Percentiles rank a stretch among this genome's conserved stretches.
Conservation (phyloP, 2,329 filamentous ascomycete species). For the Biscogniauxia marginata region DNA sequence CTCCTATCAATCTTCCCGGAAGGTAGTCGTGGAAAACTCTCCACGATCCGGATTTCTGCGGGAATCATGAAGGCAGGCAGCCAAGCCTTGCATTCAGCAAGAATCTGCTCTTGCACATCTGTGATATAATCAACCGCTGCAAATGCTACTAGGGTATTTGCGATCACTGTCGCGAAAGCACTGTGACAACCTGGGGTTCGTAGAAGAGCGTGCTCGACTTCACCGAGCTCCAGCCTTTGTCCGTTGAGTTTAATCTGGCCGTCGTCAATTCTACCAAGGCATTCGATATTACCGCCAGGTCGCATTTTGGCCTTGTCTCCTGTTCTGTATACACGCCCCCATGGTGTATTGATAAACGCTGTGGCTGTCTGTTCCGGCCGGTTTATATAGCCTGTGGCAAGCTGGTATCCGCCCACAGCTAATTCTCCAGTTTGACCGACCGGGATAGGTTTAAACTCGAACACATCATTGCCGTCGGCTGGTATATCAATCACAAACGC, state of each 20-base stretch:
- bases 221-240: slow-evolving; percentile 78
- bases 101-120: slow-evolving; percentile 44
- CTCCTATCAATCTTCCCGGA: slow-evolving; percentile 83
- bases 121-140: slow-evolving; percentile 53
- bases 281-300: slow-evolving; percentile 71
- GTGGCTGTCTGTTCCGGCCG: slow-evolving; percentile 69
- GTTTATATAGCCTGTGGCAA: slow-evolving; percentile 81
- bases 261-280: slow-evolving; percentile 73
- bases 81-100: slow-evolving; percentile 67
- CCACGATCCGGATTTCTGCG: slow-evolving; percentile 63
- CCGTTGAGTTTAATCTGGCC: slow-evolving; percentile 87
- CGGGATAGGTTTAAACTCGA: slow-evolving; percentile 54
- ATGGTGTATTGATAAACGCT: slow-evolving; percentile 67
- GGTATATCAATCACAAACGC: slow-evolving; percentile 64
- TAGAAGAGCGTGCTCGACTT: slow-evolving; percentile 69
- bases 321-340: slow-evolving; percentile 76
- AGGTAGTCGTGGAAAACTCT: slow-evolving; percentile 68
- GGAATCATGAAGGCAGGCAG: slow-evolving; percentile 84
- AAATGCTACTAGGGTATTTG: slow-evolving; percentile 71
- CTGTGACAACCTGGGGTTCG: slow-evolving; percentile 61
- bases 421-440: slow-evolving; percentile 74
- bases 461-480: slow-evolving; percentile 22
- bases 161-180: slow-evolving; percentile 65
- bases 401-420: slow-evolving; percentile 74
- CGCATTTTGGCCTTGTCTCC: slow-evolving; percentile 77